Percentiles rank a stretch among this genome's conserved stretches.
phyloP scores from a whole-genome alignment of 2,329 filamentous ascomycete species.

The Pestalotiopsis sp. region DNA sequence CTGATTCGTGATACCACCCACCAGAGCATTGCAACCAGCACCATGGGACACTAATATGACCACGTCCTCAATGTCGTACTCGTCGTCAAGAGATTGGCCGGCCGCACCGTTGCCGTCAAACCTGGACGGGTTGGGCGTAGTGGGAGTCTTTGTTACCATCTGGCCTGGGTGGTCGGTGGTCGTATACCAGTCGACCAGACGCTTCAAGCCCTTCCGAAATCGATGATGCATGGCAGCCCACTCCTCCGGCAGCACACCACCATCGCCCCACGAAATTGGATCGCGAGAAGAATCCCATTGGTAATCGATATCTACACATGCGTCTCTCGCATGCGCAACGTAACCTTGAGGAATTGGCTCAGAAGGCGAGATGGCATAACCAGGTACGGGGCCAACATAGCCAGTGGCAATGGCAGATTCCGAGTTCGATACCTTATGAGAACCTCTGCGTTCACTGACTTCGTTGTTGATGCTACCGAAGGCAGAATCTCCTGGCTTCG shows the following conservation, averaged over 20 bases:
- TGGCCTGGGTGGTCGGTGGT: slow-evolving; percentile 52
- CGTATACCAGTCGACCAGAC: slow-evolving; percentile 81
- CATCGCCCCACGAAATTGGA: slow-evolving; percentile 80
- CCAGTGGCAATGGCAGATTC: slow-evolving; percentile 26
- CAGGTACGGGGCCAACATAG: slow-evolving; percentile 77
- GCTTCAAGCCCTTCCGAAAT: slow-evolving; percentile 77
- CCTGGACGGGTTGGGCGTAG: slow-evolving; percentile 19
- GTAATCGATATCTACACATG: slow-evolving; percentile 84
- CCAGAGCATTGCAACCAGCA: slow-evolving; percentile 92
- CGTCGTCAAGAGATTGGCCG: slow-evolving; percentile 41
- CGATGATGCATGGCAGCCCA: slow-evolving; percentile 95
- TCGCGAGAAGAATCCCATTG: slow-evolving; percentile 91
- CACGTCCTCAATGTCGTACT: slow-evolving; percentile 72
- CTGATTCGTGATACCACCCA: slow-evolving; percentile 87
- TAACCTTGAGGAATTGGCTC: slow-evolving; percentile 86
- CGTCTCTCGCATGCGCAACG: slow-evolving; percentile 85
- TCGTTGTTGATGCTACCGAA: neutral
- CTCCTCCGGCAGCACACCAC: slow-evolving; percentile 86
- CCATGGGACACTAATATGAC: slow-evolving; percentile 90
- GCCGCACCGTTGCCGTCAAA: slow-evolving; percentile 27
- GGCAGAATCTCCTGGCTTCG: slow-evolving; percentile 6
- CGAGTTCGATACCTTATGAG: slow-evolving; percentile 10
- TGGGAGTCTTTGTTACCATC: slow-evolving; percentile 45
- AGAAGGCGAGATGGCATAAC: slow-evolving; percentile 78
- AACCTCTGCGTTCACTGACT: slow-evolving; percentile 9